These are phyloP conservation scores for Amphicarpaea edgeworthii DNA, from an alignment of 306 rosid genomes.

Conservation along the genomic window DNA sequence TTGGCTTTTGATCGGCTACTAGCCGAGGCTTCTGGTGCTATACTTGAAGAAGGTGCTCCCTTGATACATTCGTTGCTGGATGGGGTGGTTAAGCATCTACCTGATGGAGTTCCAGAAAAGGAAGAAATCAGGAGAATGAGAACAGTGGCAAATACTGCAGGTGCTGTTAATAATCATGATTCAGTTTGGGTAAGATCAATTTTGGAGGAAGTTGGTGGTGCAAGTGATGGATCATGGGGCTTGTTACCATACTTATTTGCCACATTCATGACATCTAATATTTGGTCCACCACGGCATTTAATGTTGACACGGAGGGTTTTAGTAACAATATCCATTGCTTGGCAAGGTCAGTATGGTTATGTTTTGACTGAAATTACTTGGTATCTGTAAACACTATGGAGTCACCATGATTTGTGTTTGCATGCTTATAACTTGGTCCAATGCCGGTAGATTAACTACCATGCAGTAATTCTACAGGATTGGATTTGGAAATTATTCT, in stretches of 20 bases:
- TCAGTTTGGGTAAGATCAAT: slow-evolving; percentile 92
- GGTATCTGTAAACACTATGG: slow-evolving; percentile 12
- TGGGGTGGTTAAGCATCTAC: slow-evolving; percentile 84
- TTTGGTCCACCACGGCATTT: slow-evolving; percentile 94
- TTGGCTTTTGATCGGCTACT: slow-evolving; percentile 84
- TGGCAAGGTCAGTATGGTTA: slow-evolving; percentile 78
- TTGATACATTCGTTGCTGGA: slow-evolving; percentile 79
- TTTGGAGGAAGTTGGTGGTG: slow-evolving; percentile 94
- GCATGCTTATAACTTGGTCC: slow-evolving; percentile 40
- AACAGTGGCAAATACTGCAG: slow-evolving; percentile 84
- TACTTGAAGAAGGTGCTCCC: slow-evolving; percentile 90
- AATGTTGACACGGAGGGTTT: slow-evolving; percentile 95
- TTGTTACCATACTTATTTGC: slow-evolving; percentile 93
- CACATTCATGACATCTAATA: slow-evolving; percentile 89
- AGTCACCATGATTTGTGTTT: slow-evolving; percentile 31
- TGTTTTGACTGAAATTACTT: slow-evolving; percentile 27
- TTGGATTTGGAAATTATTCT: slow-evolving; percentile 32
- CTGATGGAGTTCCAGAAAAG: slow-evolving; percentile 86
- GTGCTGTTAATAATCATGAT: slow-evolving; percentile 78
- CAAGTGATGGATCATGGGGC: slow-evolving; percentile 97
- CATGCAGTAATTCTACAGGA: slow-evolving; percentile 18
- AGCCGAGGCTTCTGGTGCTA: slow-evolving; percentile 92
- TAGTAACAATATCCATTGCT: slow-evolving; percentile 91
- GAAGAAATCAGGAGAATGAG: slow-evolving; percentile 79
- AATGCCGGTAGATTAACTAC: slow-evolving; percentile 36